These are phyloP conservation scores for Penicillium brevicompactum DNA, from an alignment of 2,329 filamentous ascomycete species.

Conservation along the genomic window DNA sequence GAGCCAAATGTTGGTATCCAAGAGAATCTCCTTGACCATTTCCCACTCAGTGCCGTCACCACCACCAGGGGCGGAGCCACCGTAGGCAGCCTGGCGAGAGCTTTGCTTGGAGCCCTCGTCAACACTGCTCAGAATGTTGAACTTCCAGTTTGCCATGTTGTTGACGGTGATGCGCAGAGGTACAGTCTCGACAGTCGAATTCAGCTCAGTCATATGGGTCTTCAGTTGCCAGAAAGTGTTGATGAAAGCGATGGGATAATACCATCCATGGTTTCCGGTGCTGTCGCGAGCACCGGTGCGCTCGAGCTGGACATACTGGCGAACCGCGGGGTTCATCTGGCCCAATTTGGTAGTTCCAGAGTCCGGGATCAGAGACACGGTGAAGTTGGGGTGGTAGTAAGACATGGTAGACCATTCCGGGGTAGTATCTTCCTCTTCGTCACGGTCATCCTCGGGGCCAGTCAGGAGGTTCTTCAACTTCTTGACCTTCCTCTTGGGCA, in stretches of 20 bases:
- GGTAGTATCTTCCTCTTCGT: constrained; percentile 57
- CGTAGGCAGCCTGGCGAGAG: constrained; percentile 74
- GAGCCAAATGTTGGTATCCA: constrained; percentile 92
- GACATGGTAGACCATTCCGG: constrained; percentile 72
- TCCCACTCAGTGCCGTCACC: constrained; percentile 94
- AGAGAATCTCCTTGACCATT: constrained; percentile 92
- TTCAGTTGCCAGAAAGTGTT: constrained; percentile 98
- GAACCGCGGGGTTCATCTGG: constrained; percentile 70
- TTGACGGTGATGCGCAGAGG: constrained; percentile 82
- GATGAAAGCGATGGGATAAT: constrained; percentile 84
- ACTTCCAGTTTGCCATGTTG: constrained; percentile 87
- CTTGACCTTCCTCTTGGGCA: constrained; percentile 83
- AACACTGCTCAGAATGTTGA: constrained; percentile 78
- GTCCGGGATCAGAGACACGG: constrained; percentile 81
- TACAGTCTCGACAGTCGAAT: constrained; percentile 80
- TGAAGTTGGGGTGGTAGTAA: constrained; percentile 95
- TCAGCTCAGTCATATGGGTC: constrained; percentile 86
- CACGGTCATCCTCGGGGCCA: constrained; percentile 52
- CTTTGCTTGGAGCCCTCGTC: constrained; percentile 87
- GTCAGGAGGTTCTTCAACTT: constrained; percentile 85
- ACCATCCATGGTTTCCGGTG: constrained; percentile 88
- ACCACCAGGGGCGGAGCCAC: constrained; percentile 69
- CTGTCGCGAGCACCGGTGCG: constrained; percentile 77
- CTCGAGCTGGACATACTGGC: constrained; percentile 79
- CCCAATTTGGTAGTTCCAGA: constrained; percentile 69